These are phyloP conservation scores for Aureobasidium sp. DNA, from an alignment of 2,329 filamentous ascomycete species.

Conservation along the genomic window DNA sequence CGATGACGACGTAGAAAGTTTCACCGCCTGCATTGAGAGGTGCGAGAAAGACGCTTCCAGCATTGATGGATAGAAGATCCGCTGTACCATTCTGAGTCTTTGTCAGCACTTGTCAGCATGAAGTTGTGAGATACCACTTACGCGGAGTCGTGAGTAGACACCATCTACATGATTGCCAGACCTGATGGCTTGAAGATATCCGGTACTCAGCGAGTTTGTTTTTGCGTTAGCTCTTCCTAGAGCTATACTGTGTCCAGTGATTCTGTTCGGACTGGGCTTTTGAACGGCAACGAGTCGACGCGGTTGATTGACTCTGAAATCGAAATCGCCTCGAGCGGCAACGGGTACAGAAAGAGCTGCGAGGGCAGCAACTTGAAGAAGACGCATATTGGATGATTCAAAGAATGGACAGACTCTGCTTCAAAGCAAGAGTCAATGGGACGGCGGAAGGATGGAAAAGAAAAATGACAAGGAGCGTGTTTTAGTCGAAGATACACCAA, in stretches of 20 bases:
- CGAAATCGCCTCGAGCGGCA: not conserved
- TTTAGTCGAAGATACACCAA: not conserved
- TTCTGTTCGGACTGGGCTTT: not conserved
- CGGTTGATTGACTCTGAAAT: not conserved
- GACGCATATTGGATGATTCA: not conserved
- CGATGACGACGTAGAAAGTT: slow-evolving; percentile 31
- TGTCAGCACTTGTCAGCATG: not conserved
- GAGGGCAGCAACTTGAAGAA: not conserved
- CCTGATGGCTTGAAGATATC: slow-evolving; percentile 1
- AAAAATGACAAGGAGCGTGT: not conserved
- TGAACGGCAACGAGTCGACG: not conserved
- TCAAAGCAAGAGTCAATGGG: not conserved
- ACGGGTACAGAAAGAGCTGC: not conserved
- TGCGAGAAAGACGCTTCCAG: slow-evolving; percentile 24
- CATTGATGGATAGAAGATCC: slow-evolving; percentile 14
- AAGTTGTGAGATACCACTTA: not conserved
- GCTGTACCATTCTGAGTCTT: not conserved
- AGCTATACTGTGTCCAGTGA: not conserved
- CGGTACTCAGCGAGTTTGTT: not conserved
- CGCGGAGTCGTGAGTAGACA: not conserved
- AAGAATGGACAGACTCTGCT: not conserved
- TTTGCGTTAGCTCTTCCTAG: not conserved
- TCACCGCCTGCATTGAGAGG: slow-evolving; percentile 22
- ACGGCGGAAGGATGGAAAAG: not conserved
- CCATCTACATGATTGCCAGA: slow-evolving; percentile 1